Percentiles rank a stretch among this genome's conserved stretches.
Conservation (phyloP, 371 early-diverging fungal species). For the Gilbertella persicaria region DNA sequence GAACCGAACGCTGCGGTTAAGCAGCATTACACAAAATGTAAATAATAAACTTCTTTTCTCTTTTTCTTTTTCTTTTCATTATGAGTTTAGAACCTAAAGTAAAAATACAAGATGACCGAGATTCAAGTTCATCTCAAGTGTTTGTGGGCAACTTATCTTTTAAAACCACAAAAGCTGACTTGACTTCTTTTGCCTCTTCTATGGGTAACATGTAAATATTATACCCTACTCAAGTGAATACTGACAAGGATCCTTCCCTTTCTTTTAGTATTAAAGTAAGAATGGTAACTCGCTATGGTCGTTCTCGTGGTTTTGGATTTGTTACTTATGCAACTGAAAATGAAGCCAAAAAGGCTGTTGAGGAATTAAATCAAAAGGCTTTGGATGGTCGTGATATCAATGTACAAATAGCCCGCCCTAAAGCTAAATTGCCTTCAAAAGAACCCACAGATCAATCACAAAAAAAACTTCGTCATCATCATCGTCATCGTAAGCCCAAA, state of each 20-base stretch:
- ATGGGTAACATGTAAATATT: conserved; percentile 77
- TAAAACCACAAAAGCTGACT: conserved; percentile 75
- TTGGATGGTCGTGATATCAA: conserved; percentile 83
- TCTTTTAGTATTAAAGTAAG: conserved; percentile 55
- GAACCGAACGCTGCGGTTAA: neutral
- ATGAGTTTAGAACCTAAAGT: neutral
- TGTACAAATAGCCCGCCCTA: conserved; percentile 85
- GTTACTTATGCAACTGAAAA: conserved; percentile 77
- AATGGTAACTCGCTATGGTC: conserved; percentile 73
- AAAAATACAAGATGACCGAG: neutral
- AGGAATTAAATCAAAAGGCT: conserved; percentile 67
- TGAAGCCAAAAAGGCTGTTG: conserved; percentile 76
- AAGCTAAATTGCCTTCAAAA: conserved; percentile 6
- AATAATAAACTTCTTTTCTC: too few species aligned
- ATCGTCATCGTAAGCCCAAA: neutral
- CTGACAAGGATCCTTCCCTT: neutral
- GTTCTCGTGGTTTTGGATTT: conserved; percentile 93
- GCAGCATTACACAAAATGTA: too few species aligned
- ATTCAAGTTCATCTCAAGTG: conserved; percentile 52
- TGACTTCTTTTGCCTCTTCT: conserved; percentile 73
- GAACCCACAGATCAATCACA: conserved; percentile 3
- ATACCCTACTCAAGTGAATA: neutral
- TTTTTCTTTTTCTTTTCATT: neutral
- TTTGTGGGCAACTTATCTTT: conserved; percentile 96
- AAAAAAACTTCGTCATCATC: conserved; percentile 4